These are phyloP conservation scores for Astrothelium macrocarpum DNA, from an alignment of 495 filamentous ascomycete genomes.

Conservation along the genomic window DNA sequence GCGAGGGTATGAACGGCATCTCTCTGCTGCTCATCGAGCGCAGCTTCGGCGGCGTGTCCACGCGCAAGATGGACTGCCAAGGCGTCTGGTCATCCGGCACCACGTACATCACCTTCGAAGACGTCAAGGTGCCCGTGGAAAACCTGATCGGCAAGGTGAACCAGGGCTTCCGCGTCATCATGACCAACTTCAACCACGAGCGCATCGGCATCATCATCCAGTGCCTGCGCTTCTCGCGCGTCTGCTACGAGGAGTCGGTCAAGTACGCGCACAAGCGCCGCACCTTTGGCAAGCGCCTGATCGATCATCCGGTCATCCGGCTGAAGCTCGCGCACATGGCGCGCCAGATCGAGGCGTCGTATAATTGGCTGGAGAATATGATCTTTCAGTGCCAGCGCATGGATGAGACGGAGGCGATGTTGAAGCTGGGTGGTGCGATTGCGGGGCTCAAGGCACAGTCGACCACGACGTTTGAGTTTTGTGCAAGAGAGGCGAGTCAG, in stretches of 20 bases:
- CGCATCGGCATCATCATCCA: conserved; percentile 98
- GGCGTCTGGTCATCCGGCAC: conserved; percentile 93
- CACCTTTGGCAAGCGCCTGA: conserved; percentile 91
- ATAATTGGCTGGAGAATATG: conserved; percentile 95
- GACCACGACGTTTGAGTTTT: conserved; percentile 93
- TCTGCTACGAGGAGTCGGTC: conserved; percentile 92
- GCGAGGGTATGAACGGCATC: conserved; percentile 78
- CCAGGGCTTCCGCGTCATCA: conserved; percentile 94
- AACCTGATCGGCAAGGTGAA: conserved; percentile 97
- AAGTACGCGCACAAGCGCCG: conserved; percentile 94
- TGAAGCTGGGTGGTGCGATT: conserved; percentile 89
- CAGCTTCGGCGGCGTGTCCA: conserved; percentile 69
- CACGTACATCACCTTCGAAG: conserved; percentile 95
- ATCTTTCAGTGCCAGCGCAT: conserved; percentile 89
- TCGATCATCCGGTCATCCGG: conserved; percentile 94
- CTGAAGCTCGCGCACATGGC: conserved; percentile 98
- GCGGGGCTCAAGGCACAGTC: conserved; percentile 87
- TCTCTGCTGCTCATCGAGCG: conserved; percentile 85
- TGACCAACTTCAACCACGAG: conserved; percentile 99
- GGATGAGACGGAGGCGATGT: conserved; percentile 91
- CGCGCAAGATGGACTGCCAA: conserved; percentile 94
- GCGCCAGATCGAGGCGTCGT: conserved; percentile 89
- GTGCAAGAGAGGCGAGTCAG: conserved; percentile 90
- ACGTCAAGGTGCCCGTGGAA: conserved; percentile 96
- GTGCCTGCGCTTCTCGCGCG: conserved; percentile 85